A percentile compares a stretch with the other conserved stretches of the same genome.
Conservation (phyloP, 768 basidiomycete genomes). For the Kwoniella botswanensis region DNA sequence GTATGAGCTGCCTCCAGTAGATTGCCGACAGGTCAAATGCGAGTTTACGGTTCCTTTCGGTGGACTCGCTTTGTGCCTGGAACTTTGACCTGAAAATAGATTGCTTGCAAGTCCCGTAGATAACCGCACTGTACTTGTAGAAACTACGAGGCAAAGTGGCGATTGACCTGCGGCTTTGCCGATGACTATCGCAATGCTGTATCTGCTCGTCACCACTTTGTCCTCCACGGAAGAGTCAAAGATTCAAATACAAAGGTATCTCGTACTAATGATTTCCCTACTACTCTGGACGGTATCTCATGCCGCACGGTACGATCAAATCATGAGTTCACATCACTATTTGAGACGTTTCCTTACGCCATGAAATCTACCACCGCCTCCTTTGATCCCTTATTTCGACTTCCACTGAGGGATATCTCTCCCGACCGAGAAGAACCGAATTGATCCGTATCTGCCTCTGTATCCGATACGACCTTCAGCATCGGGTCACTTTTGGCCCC, state of each 20-base stretch:
- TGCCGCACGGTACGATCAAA: no score
- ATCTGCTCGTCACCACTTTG: no score
- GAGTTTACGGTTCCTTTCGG: neutral
- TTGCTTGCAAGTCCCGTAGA: neutral
- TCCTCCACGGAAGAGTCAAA: no score
- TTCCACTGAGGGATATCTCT: neutral
- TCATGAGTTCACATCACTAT: no score
- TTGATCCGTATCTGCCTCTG: neutral
- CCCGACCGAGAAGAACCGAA: slow-evolving; percentile 6
- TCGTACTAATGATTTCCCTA: neutral
- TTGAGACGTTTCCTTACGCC: neutral
- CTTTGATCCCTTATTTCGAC: neutral
- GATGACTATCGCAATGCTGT: neutral
- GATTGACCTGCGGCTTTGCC: neutral
- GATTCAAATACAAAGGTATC: neutral
- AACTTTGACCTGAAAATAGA: neutral
- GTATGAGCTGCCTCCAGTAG: neutral
- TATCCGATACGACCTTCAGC: neutral
- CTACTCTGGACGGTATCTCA: no score
- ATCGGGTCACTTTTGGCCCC: neutral
- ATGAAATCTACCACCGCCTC: neutral
- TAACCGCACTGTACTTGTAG: neutral
- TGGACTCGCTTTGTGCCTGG: neutral
- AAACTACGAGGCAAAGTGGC: no score
- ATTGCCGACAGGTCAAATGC: neutral